Evolutionary conservation across 352 stramenopile species (phyloP).

Genomic region (Peronospora destructor): DNA sequence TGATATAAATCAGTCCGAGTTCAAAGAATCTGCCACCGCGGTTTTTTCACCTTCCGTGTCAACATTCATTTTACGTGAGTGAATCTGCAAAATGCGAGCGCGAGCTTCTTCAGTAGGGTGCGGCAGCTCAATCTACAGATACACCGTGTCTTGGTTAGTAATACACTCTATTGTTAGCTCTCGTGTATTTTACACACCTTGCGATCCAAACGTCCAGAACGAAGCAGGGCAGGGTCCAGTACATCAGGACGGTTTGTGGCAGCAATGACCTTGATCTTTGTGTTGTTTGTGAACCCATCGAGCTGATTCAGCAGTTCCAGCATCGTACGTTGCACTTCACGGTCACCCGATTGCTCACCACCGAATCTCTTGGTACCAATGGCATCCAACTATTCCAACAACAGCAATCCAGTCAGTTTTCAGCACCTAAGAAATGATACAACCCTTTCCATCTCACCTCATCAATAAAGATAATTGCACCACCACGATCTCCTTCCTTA

Average conservation of each 20-base stretch:
- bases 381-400: slow-evolving; percentile 88
- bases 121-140: slow-evolving; percentile 92
- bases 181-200: slow-evolving; percentile 63
- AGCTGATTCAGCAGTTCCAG: slow-evolving; percentile 97
- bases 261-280: slow-evolving; percentile 99
- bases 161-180: neutral
- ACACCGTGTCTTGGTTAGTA: neutral
- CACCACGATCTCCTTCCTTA: slow-evolving; percentile 82
- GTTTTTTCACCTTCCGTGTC: slow-evolving; percentile 66
- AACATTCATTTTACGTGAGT: slow-evolving; percentile 97
- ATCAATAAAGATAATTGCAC: slow-evolving; percentile 99
- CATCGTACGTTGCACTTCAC: slow-evolving; percentile 98
- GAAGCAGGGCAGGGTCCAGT: slow-evolving; percentile 93
- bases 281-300: slow-evolving; percentile 96
- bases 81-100: slow-evolving; percentile 95
- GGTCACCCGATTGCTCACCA: slow-evolving; percentile 93
- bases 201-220: slow-evolving; percentile 88
- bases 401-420: neutral
- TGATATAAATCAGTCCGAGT: slow-evolving; percentile 2
- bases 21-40: neutral
- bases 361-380: slow-evolving; percentile 98
- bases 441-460: slow-evolving; percentile 50
- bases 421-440: neutral
- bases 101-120: slow-evolving; percentile 96
- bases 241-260: slow-evolving; percentile 96